These are phyloP conservation scores for Alnus rubra DNA, from an alignment of 306 rosid genomes.

Conservation along the genomic window DNA sequence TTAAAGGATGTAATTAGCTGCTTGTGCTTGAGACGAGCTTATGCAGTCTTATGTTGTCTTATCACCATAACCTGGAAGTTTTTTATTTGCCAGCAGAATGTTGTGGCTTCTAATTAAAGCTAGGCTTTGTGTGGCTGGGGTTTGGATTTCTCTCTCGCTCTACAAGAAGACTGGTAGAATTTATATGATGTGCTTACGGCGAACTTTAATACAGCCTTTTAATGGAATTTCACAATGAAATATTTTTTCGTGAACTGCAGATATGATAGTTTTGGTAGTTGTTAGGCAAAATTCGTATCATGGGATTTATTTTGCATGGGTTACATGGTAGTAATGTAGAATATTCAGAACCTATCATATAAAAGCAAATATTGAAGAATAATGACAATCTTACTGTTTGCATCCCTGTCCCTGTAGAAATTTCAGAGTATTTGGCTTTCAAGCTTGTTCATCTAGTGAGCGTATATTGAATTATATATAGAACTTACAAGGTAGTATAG, in stretches of 20 bases:
- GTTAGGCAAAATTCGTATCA: background rate
- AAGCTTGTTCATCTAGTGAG: too few species aligned
- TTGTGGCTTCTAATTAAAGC: background rate
- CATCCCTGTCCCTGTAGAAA: background rate
- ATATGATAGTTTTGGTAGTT: background rate
- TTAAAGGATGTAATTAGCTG: background rate
- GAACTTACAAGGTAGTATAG: too few species aligned
- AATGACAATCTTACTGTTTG: background rate
- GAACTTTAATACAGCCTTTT: background rate
- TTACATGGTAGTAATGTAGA: background rate
- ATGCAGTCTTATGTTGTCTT: background rate
- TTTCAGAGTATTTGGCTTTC: too few species aligned
- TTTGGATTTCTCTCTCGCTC: background rate
- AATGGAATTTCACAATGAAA: background rate
- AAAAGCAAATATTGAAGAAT: background rate
- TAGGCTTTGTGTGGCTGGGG: background rate
- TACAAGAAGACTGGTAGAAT: background rate
- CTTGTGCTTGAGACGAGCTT: background rate
- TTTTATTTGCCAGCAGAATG: background rate
- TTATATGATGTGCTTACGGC: background rate
- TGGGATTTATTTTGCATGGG: background rate
- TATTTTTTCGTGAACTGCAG: background rate
- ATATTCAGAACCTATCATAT: background rate
- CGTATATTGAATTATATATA: too few species aligned
- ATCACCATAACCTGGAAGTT: background rate